Percentiles rank a stretch among this genome's conserved stretches.
Evolutionary conservation across 1,284 basidiomycete species (phyloP).

Genomic region (Ustilago shanxiensis): DNA sequence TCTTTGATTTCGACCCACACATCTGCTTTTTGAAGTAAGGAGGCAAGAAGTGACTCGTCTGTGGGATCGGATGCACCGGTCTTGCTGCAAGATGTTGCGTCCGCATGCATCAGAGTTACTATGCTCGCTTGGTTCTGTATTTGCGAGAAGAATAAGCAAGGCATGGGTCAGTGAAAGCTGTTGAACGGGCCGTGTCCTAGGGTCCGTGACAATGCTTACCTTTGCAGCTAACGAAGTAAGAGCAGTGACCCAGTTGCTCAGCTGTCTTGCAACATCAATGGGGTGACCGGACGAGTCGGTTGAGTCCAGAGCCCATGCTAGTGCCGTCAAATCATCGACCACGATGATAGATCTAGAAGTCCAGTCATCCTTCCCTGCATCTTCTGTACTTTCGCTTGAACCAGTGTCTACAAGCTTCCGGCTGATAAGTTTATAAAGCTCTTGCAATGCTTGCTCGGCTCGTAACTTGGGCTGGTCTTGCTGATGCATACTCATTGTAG

Average conservation of each 20-base stretch:
- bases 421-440: constrained; percentile 14
- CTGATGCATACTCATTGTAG: constrained; percentile 2
- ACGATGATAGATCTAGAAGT: constrained; percentile 31
- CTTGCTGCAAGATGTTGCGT: constrained; percentile 48
- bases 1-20: constrained; percentile 59
- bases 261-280: constrained; percentile 14
- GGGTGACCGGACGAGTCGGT: constrained; percentile 10
- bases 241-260: constrained; percentile 38
- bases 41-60: constrained; percentile 37
- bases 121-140: constrained; percentile 31
- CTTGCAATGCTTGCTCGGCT: constrained; percentile 6
- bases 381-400: background rate
- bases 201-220: constrained; percentile 14
- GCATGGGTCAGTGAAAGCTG: too few relatives aligned
- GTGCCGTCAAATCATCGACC: constrained; percentile 47
- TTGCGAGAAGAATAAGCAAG: too few relatives aligned
- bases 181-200: too few relatives aligned
- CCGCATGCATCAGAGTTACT: constrained; percentile 50
- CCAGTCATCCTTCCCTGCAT: constrained; percentile 11
- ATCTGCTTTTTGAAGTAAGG: constrained; percentile 35
- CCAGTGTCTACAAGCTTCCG: constrained; percentile 7
- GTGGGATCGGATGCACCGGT: constrained; percentile 37
- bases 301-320: constrained; percentile 42
- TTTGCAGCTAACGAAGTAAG: constrained; percentile 32
- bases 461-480: background rate